Base-by-base conservation (phyloP, 2,329 filamentous ascomycete species). In the Fusarium sp. region DNA sequence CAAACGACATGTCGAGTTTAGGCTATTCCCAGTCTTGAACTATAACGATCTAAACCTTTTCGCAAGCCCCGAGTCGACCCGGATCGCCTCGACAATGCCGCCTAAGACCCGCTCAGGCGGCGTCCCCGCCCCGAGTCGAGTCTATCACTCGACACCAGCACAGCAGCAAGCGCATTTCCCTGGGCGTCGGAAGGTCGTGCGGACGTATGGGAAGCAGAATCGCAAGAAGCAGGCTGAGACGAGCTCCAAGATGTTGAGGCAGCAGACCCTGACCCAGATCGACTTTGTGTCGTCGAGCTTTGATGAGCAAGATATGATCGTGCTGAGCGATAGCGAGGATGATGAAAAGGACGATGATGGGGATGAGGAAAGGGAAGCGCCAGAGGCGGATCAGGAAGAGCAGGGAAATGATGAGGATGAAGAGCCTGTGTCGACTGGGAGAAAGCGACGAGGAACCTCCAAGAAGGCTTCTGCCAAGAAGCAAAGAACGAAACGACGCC, bases 191-290 rank as follows among this genome's bases (percentile, higher is more conserved):
- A 83, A 74, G 41, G 76, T 75, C 16, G 74, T 84, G 14, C 82
- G 80, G 27, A 83, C 82, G n/a, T 84, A 84, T 61, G 80, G 80
- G 13, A 79, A 80, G 20, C 74, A 78, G 58, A 78, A 75, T 39
- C 68, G 66, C 14, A 73, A 69, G 66, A 74, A 77, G 45, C 70
- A 73, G 39, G 61, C 65, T 14, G 71, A 77, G 14, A 72, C 56
- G 20, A 69, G 61, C 18, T 63, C 72, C 0, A 73, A 71, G 20
- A 66, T 74, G 5, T 64, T 84, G 52, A 80, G 79, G 67, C 85
- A 86, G 76, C 82, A 84, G 76, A 86, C 84, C 2, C 72, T 86
- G 25, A 86, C 84, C 6, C 85, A 86, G 72, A 82, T 85, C 50
- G 82, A 83, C 56, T 84, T 82, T 77, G 81, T 83, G 20, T 83